These are phyloP conservation scores for Plantago rigida DNA, from an alignment of 305 asterid species.

Conservation along the genomic window DNA sequence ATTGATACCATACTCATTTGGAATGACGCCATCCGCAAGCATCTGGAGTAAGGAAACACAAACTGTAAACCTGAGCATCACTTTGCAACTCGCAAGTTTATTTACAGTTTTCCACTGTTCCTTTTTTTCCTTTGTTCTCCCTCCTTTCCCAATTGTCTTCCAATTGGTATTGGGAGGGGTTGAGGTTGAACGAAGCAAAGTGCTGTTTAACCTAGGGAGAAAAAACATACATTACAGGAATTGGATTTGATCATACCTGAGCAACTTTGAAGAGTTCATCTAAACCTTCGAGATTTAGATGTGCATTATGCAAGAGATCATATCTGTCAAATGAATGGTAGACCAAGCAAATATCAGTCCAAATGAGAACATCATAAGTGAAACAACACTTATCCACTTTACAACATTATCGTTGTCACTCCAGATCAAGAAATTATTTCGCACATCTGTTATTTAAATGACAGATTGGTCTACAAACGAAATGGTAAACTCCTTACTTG, in stretches of 20 bases:
- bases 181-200: not conserved
- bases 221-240: no score
- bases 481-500: no score
- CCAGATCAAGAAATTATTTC: conserved; percentile 13
- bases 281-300: no score
- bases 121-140: not conserved
- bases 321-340: not conserved
- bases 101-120: not conserved
- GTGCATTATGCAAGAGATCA: no score
- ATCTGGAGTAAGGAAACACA: no score
- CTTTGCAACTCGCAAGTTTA: not conserved
- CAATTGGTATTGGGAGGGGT: not conserved
- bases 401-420: conserved; percentile 30
- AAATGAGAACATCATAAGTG: not conserved
- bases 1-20: no score
- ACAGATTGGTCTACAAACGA: conserved; percentile 21
- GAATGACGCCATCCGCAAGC: no score
- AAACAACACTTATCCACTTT: conserved; percentile 16
- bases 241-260: no score
- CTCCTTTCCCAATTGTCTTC: not conserved
- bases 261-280: no score
- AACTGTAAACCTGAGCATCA: not conserved
- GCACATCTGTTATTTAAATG: conserved; percentile 49
- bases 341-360: conserved; percentile 3
- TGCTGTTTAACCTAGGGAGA: not conserved